Evolutionary conservation across 495 filamentous ascomycete species (phyloP), one percentile per base, ranked within the genome.

Genomic region (Xylaria curta): DNA sequence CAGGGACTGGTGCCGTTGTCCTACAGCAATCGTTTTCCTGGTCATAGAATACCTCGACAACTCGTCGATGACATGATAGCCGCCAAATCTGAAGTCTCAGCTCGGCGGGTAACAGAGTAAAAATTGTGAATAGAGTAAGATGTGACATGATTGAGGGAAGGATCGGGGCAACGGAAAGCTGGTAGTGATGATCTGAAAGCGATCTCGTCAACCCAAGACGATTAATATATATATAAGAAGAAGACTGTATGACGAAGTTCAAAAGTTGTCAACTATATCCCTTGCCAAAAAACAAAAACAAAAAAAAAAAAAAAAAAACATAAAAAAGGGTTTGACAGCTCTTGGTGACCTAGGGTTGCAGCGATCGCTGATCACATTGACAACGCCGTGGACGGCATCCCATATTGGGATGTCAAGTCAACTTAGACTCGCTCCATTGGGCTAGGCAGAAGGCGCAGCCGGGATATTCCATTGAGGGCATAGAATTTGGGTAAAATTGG

Each of bases 21-120:
- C 71, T 60, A 73, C 82, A 85, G 13, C 69, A 70, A 71, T 81
- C 78, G 7, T 75, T 44, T 21, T 76, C 38, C 26, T 72, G 51
- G 51, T 76, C 68, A 77, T 85, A 85, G 59, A 73, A 74, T 54
- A 86, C 76, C 44, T 82, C 73, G 69, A 86, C 81, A 36, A 82
- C 79, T 67, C 85, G 82, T 4, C 79, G 74, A 21, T 78, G 71
- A 66, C 80, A 83, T 65, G 79, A 76, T 13, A 79, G 75, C 66
- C 75, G 73, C 84, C 84, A 88, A 73, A 88, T 85, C 47, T 85
- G 75, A 61, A 85, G 80, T 62, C 86, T 85, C 44, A 87, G 80
- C 78, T 87, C 86, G 42, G 81, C 59, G 38, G 86, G 84, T 13
- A 87, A 79, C 17, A 68, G 38, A 26, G 74, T 58, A 75, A 87